Evolutionary conservation across 306 rosid species (phyloP), one percentile per base, ranked within the genome.

Genomic region (Quillaja saponaria): DNA sequence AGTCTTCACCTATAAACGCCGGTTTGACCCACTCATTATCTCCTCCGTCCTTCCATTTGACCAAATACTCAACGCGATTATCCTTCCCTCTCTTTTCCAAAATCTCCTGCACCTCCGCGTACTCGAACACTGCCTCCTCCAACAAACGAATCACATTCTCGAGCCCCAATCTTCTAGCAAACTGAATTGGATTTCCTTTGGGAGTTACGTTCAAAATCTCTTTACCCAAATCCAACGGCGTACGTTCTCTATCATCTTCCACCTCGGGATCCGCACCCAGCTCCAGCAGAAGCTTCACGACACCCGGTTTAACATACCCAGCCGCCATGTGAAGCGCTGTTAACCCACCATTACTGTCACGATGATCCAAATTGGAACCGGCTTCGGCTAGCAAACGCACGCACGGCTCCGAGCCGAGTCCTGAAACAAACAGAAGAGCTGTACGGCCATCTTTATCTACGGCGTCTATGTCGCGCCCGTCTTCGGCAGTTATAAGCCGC

Each of bases 251-350:
- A 0, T 79, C 87, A 48, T 88, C 98, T 3, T 13, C 73, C 0
- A 57, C 37, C 34, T 91, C 95, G 0, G 91, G 88, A 34, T 88
- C 96, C 0, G 96, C 95, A 0, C 92, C 98, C 0, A 82, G 57
- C 1, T 81, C 79, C 8, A 86, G 13, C 0, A 91, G 69, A 6
- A 75, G 41, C 44, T 86, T 83, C 53, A 84, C 83, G 7, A 83
- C 88, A 9, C 71, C 87, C 0, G 96, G 96, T 49, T 68, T 63
- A 0, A 81, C 85, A 25, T 91, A 86, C 3, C 92, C 92, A 0
- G 96, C 92, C 15, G 95, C 98, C 92, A 91, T 80, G 71, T 91
- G 96, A 1, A 88, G 73, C 11, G 95, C 84, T 0, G 96, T 40
- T 0, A 84, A 38, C 0, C 95, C 92, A 9, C 92, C 95, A 39